Conservation (phyloP, 2,329 filamentous ascomycete genomes). For the Penicillium verrucosum region DNA sequence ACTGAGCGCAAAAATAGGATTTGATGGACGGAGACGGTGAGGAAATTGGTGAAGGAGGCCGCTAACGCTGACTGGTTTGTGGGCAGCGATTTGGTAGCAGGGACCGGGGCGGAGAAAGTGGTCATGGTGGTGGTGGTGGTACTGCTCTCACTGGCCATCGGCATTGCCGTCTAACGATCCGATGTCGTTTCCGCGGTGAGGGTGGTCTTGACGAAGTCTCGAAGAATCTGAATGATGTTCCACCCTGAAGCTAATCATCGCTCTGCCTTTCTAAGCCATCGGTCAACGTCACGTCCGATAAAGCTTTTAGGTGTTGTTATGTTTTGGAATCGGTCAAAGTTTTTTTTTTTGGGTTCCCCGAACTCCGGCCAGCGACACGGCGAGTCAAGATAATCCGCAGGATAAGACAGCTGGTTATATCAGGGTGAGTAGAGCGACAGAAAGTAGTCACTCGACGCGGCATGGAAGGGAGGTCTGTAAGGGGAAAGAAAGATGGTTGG, state of each 20-base stretch:
- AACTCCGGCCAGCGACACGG: conserved; percentile 7
- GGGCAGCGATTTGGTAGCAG: conserved; percentile 42
- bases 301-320: not conserved
- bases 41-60: conserved; percentile 70
- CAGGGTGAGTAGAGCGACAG: not conserved
- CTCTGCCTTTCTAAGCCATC: conserved; percentile 37
- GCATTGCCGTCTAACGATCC: conserved; percentile 37
- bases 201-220: conserved; percentile 37
- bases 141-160: conserved; percentile 43
- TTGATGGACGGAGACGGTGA: conserved; percentile 78
- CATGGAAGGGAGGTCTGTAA: not conserved
- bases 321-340: conserved; percentile 9
- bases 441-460: not conserved
- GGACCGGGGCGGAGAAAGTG: conserved; percentile 40
- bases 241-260: conserved; percentile 45
- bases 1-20: conserved; percentile 78
- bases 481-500: conserved; percentile 5
- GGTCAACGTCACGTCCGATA: conserved; percentile 26
- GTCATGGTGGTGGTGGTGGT: conserved; percentile 40
- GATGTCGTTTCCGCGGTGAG: conserved; percentile 34
- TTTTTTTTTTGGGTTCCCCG: conserved; percentile 12
- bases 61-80: conserved; percentile 60
- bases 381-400: conserved; percentile 7
- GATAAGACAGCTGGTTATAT: not conserved
- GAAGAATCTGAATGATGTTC: conserved; percentile 42